phyloP scores from a whole-genome alignment of 495 filamentous ascomycete species.

The Annulohypoxylon stygium region DNA sequence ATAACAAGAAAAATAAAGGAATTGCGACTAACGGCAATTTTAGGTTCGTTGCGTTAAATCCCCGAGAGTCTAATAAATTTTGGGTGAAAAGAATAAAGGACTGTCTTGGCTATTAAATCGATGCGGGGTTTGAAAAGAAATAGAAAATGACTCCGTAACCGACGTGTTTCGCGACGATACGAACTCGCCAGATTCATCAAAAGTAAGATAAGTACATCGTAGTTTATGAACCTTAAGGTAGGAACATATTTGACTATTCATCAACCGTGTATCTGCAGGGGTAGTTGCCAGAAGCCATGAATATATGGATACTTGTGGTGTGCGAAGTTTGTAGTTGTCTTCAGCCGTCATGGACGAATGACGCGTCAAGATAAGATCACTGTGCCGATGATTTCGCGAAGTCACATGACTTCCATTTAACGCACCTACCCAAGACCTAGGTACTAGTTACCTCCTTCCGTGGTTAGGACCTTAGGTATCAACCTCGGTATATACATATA shows the following conservation, averaged over 20 bases:
- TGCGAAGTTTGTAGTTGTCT: neutral
- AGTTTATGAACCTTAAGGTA: too few relatives aligned
- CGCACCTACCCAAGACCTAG: too few relatives aligned
- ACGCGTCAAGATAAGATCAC: slow-evolving; percentile 27
- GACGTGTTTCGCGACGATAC: neutral
- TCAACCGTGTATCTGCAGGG: neutral
- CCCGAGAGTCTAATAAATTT: too few relatives aligned
- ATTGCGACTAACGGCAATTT: too few relatives aligned
- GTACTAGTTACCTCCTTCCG: too few relatives aligned
- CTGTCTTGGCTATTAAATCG: neutral
- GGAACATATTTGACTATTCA: too few relatives aligned
- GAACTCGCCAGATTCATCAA: neutral
- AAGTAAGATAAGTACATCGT: neutral
- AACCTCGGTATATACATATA: neutral
- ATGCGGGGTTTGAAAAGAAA: neutral
- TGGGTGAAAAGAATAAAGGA: too few relatives aligned
- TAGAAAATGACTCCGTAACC: neutral
- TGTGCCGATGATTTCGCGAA: slow-evolving; percentile 34
- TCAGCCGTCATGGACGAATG: neutral
- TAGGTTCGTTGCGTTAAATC: too few relatives aligned
- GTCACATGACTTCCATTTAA: slow-evolving; percentile 44
- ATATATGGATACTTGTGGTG: too few relatives aligned
- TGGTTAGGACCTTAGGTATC: neutral
- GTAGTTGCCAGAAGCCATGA: neutral
- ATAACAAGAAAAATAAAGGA: too few relatives aligned